Conservation (phyloP, 495 filamentous ascomycete genomes). For the Lophium mytilinum region DNA sequence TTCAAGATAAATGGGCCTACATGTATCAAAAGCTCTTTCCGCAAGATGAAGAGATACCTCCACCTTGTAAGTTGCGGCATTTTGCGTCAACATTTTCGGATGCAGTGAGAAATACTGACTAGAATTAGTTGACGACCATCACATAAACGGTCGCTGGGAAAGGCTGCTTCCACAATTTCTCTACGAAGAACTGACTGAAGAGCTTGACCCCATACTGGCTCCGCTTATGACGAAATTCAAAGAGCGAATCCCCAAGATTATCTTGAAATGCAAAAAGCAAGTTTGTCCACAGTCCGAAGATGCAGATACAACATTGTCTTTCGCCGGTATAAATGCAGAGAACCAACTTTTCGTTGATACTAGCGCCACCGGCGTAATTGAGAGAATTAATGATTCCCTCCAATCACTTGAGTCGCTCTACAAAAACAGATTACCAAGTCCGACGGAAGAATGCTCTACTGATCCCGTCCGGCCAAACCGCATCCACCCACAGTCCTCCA, state of each 20-base stretch:
- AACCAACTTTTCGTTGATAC: too few species aligned
- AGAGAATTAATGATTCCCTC: too few species aligned
- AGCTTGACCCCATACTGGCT: not conserved
- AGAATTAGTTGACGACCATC: not conserved
- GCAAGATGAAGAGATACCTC: slow-evolving; percentile 2
- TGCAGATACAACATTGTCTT: too few species aligned
- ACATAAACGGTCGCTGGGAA: not conserved
- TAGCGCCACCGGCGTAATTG: too few species aligned
- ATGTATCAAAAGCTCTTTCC: slow-evolving; percentile 1
- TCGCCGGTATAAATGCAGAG: too few species aligned
- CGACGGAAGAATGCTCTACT: too few species aligned
- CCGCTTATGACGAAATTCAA: slow-evolving; percentile 1
- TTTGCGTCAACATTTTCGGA: not conserved
- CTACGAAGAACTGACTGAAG: slow-evolving; percentile 3
- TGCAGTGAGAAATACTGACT: not conserved
- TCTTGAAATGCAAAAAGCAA: not conserved
- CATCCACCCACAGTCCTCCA: too few species aligned
- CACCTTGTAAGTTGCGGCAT: not conserved
- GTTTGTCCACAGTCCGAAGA: too few species aligned
- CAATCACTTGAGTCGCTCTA: too few species aligned
- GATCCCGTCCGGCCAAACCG: too few species aligned
- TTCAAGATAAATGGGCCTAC: slow-evolving; percentile 3
- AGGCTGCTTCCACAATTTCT: not conserved
- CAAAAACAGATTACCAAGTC: too few species aligned
- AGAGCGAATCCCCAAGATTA: slow-evolving; percentile 1